Conservation (phyloP, 169 alveolate genomes). For the Plasmodium knowlesi region DNA sequence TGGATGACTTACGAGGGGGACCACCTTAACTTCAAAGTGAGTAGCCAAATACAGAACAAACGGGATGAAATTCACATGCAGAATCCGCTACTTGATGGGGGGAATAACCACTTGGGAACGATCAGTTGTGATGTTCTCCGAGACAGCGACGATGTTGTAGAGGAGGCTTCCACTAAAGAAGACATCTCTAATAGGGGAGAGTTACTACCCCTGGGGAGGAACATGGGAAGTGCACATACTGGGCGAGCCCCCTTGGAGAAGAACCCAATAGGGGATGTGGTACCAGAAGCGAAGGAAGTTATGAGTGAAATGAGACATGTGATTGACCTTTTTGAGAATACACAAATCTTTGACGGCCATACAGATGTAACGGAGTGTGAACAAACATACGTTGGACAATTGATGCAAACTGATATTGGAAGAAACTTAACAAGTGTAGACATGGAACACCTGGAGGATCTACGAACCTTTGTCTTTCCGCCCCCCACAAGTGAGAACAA, state of each 20-base stretch:
- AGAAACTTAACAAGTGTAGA: neutral
- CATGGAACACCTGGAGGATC: neutral
- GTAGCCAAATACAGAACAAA: neutral
- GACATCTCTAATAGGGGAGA: neutral
- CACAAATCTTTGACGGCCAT: neutral
- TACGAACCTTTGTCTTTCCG: neutral
- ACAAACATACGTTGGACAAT: neutral
- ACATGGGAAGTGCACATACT: neutral
- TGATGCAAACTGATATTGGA: neutral
- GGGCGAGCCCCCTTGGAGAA: neutral
- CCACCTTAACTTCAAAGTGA: neutral
- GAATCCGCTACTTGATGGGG: neutral
- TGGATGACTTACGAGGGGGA: constrained; percentile 42
- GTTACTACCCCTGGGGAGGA: neutral
- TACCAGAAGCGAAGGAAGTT: neutral
- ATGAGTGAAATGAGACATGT: neutral
- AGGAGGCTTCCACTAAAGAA: neutral
- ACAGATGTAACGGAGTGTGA: neutral
- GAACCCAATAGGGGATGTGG: neutral
- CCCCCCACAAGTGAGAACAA: neutral
- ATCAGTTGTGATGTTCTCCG: neutral
- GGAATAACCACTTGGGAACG: neutral
- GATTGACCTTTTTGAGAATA: neutral
- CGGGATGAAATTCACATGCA: neutral
- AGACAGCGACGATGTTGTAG: neutral